Percentiles rank a stretch among this genome's conserved stretches.
Evolutionary conservation across 495 filamentous ascomycete species (phyloP).

Genomic region (Penicillium cinerascens): DNA sequence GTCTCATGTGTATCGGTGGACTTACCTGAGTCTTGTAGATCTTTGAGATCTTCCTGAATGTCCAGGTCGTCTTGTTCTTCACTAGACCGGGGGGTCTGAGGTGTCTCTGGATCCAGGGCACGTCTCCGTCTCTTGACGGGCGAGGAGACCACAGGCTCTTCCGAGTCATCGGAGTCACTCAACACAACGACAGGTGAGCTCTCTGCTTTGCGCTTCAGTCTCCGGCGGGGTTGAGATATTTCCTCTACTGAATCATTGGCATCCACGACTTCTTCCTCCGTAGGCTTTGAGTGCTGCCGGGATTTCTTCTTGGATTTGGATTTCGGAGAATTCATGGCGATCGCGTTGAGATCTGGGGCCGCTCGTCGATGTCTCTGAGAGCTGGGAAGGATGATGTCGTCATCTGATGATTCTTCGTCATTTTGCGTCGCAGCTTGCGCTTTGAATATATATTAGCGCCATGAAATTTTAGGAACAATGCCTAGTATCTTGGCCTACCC

Average conservation of each 20-base stretch:
- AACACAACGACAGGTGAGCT: slow-evolving; percentile 9
- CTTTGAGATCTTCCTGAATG: slow-evolving; percentile 44
- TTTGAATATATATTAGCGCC: slow-evolving; percentile 1
- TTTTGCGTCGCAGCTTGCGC: slow-evolving; percentile 2
- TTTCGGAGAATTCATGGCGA: neutral
- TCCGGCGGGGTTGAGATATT: slow-evolving; percentile 26
- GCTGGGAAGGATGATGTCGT: slow-evolving; percentile 19
- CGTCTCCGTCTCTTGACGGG: slow-evolving; percentile 24
- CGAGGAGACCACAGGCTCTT: slow-evolving; percentile 27
- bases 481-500: neutral
- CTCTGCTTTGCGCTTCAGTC: slow-evolving; percentile 27
- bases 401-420: slow-evolving; percentile 12
- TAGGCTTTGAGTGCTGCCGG: neutral
- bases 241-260: slow-evolving; percentile 16
- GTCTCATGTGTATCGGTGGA: neutral
- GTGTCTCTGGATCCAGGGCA: slow-evolving; percentile 9
- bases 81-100: slow-evolving; percentile 24
- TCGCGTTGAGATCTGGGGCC: neutral
- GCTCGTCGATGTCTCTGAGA: slow-evolving; percentile 10
- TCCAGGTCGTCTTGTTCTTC: slow-evolving; percentile 33
- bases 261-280: neutral
- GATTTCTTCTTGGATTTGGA: neutral
- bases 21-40: slow-evolving; percentile 45
- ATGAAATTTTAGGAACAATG: neutral
- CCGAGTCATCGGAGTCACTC: slow-evolving; percentile 27